Percentiles rank a stretch among this genome's conserved stretches.
phyloP scores from a whole-genome alignment of 2,329 filamentous ascomycete genomes.

The Pestalotiopsis sp. region DNA sequence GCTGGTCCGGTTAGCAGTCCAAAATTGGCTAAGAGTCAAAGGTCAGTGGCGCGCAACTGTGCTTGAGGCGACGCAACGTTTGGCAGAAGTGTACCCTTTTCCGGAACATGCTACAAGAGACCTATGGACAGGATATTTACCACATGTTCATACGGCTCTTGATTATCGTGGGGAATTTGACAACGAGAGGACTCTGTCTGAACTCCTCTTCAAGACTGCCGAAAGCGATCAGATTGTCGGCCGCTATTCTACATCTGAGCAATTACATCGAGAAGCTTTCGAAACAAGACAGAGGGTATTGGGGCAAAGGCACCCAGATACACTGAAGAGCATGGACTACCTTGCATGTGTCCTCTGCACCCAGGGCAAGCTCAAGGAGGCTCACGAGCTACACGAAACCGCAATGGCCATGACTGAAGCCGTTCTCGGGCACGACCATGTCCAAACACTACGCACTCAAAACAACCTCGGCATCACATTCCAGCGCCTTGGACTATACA shows the following conservation, averaged over 20 bases:
- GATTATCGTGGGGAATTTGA: neutral
- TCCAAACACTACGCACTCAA: neutral
- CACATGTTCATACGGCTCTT: neutral
- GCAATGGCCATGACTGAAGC: neutral
- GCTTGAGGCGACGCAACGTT: neutral
- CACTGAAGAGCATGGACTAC: neutral
- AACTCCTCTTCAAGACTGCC: neutral
- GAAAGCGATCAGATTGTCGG: conserved; percentile 1
- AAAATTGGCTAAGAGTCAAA: conserved; percentile 14
- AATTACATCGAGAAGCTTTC: neutral
- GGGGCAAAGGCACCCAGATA: neutral
- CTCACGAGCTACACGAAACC: neutral
- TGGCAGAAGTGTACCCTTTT: conserved; percentile 4
- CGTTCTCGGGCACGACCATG: neutral
- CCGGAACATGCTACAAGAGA: neutral
- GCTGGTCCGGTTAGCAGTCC: conserved; percentile 15
- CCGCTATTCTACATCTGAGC: neutral
- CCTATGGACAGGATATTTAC: conserved; percentile 10
- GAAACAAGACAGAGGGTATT: neutral
- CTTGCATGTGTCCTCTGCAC: neutral
- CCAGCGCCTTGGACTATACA: neutral
- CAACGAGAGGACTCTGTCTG: neutral
- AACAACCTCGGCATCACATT: neutral
- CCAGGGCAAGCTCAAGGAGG: neutral
- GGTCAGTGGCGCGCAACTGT: conserved; percentile 5